Base-by-base conservation (phyloP, 129 eudicot species). In the Flaveria brownii region DNA sequence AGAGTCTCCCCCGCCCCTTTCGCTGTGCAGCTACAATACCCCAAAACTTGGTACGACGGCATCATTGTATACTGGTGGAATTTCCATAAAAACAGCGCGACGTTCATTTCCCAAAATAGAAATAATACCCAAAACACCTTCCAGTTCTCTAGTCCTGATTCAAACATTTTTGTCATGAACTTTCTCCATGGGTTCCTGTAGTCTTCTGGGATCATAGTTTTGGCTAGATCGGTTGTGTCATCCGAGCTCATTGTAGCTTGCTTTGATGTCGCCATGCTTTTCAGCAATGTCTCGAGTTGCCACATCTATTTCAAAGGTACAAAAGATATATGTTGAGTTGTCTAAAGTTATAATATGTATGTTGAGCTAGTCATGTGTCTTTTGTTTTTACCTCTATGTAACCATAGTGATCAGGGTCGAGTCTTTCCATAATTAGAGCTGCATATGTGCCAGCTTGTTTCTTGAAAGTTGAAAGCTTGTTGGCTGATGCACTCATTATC, bases 401-500 rank as follows among this genome's bases (percentile, higher is more conserved):
- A 60, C 97, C 99, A 16, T 68, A 74, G 12, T 91, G 89, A 63
- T 95, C 97, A 15, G 99, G 99, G 74, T 95, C 99, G 9, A 95
- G 92, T 79, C 82, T 92, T 82, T 95, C 97, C 99, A 95, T 95
- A 83, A 95, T 91, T 49, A 86, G 79, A 57, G 99, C 87, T 81
- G 99, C 99, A 85, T 95, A 91, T 1, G 83, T 79, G 52, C 86
- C 84, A 5, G 99, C 97, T 8, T 91, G 87, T 81, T 81, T 76
- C 86, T 91, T 95, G 68, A 95, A 92, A 56, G 79, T 89, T 1
- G 91, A 79, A 36, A 95, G 89, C 81, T 89, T 91, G 87, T 95
- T 95, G 69, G 97, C 97, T 42, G 99, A 86, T 72, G 99, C 99
- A 85, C 99, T 95, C 90, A 95, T 86, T 75, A 87, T 81, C 63